These are phyloP conservation scores for Leishmania lainsoni DNA, from an alignment of 208 protist genomes.

Conservation along the genomic window DNA sequence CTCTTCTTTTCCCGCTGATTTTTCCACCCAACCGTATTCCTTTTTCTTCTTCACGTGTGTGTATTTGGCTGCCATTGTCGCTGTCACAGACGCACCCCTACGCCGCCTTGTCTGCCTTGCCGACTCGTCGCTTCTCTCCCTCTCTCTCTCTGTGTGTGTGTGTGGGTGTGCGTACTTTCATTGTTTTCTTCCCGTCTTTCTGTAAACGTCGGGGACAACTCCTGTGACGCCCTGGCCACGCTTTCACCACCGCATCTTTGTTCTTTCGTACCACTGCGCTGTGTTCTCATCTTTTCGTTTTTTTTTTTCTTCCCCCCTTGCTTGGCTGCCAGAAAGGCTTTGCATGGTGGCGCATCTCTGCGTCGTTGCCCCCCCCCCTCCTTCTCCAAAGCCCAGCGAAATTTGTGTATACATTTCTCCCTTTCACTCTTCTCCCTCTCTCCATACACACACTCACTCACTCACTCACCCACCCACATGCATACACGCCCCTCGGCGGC, in stretches of 20 bases:
- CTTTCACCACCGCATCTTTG: neutral
- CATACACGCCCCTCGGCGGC: neutral
- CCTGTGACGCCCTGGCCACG: neutral
- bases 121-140: neutral
- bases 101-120: neutral
- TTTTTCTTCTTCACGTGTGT: neutral
- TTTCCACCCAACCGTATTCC: neutral
- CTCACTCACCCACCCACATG: neutral
- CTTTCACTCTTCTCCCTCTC: neutral
- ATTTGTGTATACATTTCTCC: neutral
- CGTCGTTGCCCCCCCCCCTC: neutral
- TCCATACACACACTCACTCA: neutral
- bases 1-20: neutral
- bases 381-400: neutral
- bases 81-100: neutral
- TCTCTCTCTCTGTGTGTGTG: neutral
- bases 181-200: too few relatives aligned
- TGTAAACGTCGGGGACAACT: neutral
- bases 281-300: neutral
- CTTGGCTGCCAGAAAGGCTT: too few relatives aligned
- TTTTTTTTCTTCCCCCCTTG: neutral
- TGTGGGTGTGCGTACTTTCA: neutral
- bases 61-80: neutral
- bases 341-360: neutral
- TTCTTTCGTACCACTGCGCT: neutral